phyloP scores from a whole-genome alignment of 2,329 filamentous ascomycete species.

The Colletotrichum endophyticum region DNA sequence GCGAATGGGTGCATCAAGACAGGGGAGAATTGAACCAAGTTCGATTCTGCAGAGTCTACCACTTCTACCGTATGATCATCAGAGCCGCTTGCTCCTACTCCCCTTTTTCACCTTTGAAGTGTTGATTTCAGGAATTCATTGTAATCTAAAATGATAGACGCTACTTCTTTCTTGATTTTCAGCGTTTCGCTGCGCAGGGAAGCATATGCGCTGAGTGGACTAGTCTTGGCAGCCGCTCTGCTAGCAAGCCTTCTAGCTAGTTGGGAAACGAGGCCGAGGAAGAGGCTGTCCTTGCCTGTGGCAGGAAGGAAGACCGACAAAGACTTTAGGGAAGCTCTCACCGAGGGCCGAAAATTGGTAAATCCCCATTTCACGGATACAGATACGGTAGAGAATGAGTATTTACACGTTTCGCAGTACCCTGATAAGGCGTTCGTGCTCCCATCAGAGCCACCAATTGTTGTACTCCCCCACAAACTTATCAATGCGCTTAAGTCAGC shows the following conservation, averaged over 20 bases:
- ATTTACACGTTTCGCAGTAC: not conserved
- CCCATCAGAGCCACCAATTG: not conserved
- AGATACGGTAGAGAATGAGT: not conserved
- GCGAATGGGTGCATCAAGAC: not conserved
- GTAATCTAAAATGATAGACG: not conserved
- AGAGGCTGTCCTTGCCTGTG: not conserved
- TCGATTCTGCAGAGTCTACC: not conserved
- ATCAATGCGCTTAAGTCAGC: not conserved
- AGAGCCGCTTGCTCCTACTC: not conserved
- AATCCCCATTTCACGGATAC: rapidly evolving
- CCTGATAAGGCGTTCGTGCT: not conserved
- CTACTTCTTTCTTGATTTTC: not conserved
- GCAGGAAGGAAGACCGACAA: not conserved
- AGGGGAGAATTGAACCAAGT: not conserved
- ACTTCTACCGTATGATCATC: not conserved
- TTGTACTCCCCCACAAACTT: not conserved
- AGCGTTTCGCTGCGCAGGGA: not conserved
- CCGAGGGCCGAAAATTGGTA: not conserved
- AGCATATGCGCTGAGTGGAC: not conserved
- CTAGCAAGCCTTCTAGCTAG: not conserved
- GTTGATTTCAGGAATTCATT: too few species aligned
- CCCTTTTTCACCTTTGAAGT: too few species aligned
- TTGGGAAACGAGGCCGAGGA: not conserved
- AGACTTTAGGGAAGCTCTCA: not conserved
- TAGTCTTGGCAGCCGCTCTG: not conserved